Evolutionary conservation across 768 basidiomycete genomes (phyloP), one percentile per base, ranked within the genome.

Genomic region (Hygrophoropsis aurantiaca): DNA sequence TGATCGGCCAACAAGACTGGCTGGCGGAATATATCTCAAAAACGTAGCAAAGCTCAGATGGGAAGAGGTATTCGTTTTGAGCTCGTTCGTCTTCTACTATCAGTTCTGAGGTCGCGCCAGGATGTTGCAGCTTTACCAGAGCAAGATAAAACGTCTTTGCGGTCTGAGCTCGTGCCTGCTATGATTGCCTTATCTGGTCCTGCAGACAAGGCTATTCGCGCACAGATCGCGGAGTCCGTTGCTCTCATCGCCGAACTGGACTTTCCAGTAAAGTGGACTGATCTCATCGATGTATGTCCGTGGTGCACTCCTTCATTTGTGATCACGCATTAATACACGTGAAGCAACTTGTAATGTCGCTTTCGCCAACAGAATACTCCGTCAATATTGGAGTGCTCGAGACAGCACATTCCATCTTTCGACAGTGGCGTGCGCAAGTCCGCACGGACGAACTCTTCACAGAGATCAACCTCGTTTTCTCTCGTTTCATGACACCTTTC

Each of bases 321-420:
- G 39, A 5, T 30, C 34, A 40, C 7, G 40, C 44, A 41, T 20
- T 49, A n/a, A 15, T 34, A 25, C 41, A 40, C 27, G 27, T 30
- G 27, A 57, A 97, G 94, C 91, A 94, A 88, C 83, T 99, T 37
- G 89, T 95, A 16, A 63, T 69, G 16, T 92, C 90, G 27, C 78
- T 98, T 11, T 92, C 91, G 2, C 70, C 74, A 4, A 79, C 85
- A 3, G 84, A 95, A 57, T 94, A 91, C 61, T 83, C 84, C 49
- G 65, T 90, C 53, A 98, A 97, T 65, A 74, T 94, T 19, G 90
- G 89, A 40, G 90, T 99, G 8, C 77, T 99, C 36, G 82, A 97
- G 60, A 94, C 94, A 0, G 94, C 94, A 0, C 97, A 97, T 64
- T 94, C 92, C 32, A 97, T 99, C 58, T 98, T 97, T 72, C 80